Evolutionary conservation across 2,329 filamentous ascomycete genomes (phyloP).

Genomic region (Exophiala phaeomuriformis): DNA sequence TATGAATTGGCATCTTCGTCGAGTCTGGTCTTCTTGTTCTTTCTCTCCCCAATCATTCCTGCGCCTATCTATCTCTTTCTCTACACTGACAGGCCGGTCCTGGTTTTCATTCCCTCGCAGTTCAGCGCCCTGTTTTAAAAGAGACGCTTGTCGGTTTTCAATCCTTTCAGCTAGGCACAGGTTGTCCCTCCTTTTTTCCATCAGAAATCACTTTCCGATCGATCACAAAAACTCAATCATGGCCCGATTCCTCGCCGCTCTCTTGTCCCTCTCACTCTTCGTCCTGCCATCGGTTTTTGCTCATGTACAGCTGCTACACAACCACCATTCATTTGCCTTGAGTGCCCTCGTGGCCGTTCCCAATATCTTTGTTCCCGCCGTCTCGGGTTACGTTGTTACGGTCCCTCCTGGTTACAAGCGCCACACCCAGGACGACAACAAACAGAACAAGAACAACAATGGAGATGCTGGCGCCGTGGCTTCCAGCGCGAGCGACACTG

Average conservation of each 20-base stretch:
- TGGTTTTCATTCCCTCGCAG: slow-evolving; percentile 5
- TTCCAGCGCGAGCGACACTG: neutral
- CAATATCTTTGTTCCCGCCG: slow-evolving; percentile 3
- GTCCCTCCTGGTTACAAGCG: slow-evolving; percentile 1
- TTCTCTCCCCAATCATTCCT: neutral
- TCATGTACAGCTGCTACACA: neutral
- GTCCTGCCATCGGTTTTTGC: slow-evolving; percentile 16
- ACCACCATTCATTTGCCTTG: slow-evolving; percentile 6
- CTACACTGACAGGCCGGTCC: slow-evolving; percentile 14
- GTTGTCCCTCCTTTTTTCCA: slow-evolving; percentile 10
- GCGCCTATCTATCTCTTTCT: slow-evolving; percentile 2
- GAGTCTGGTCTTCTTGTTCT: neutral
- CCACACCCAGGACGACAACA: slow-evolving; percentile 1
- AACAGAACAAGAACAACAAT: slow-evolving; percentile 2
- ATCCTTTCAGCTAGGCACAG: slow-evolving; percentile 7
- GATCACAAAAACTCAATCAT: neutral
- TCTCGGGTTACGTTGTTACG: slow-evolving; percentile 10
- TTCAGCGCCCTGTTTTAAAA: neutral
- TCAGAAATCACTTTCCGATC: neutral
- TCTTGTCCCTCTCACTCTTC: slow-evolving; percentile 7
- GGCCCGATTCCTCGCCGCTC: slow-evolving; percentile 15
- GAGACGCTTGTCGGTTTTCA: neutral
- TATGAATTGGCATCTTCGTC: slow-evolving; percentile 6
- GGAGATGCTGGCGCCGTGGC: neutral
- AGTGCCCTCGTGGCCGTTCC: slow-evolving; percentile 4